Percentiles rank a stretch among this genome's conserved stretches.
phyloP scores from a whole-genome alignment of 1,139 yeast genomes.

The Candida dubliniensis region DNA sequence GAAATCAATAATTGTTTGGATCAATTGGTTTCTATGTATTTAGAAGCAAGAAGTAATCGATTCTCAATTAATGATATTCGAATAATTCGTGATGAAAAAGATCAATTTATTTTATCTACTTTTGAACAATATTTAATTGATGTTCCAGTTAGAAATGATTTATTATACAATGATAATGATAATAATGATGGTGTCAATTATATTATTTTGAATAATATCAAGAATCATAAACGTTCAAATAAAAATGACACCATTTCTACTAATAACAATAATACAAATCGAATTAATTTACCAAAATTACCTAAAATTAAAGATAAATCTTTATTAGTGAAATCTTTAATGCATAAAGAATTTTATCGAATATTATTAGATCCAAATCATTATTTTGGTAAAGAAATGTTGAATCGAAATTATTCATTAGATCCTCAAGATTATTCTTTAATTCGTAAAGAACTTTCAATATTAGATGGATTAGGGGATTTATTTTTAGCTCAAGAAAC shows the following conservation, averaged over 20 bases:
- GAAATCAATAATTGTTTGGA: conserved; percentile 31
- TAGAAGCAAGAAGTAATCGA: conserved; percentile 19
- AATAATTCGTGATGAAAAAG: conserved; percentile 13
- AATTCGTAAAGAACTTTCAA: conserved; percentile 39
- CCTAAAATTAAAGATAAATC: conserved; percentile 35
- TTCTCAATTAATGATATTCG: conserved; percentile 8
- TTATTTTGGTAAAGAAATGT: conserved; percentile 27
- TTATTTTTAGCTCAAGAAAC: conserved; percentile 42
- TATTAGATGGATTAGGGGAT: conserved; percentile 48
- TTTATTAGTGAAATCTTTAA: conserved; percentile 36
- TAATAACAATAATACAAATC: too few relatives aligned
- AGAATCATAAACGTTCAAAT: too few relatives aligned
- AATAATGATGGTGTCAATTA: conserved; percentile 7
- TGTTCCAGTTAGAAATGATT: conserved; percentile 14
- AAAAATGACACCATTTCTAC: too few relatives aligned
- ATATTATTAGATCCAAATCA: conserved; percentile 34
- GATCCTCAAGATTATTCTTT: conserved; percentile 22
- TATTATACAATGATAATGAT: conserved; percentile 8
- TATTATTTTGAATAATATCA: conserved; percentile 26
- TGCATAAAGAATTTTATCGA: conserved; percentile 43
- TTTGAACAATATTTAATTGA: conserved; percentile 26
- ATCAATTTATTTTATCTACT: conserved; percentile 15
- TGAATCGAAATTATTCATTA: conserved; percentile 17
- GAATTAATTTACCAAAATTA: conserved; percentile 35
- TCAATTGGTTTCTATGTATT: conserved; percentile 31